A percentile compares a stretch with the other conserved stretches of the same genome.
Conservation (phyloP, 768 basidiomycete species). For the Lactarius psammicola region DNA sequence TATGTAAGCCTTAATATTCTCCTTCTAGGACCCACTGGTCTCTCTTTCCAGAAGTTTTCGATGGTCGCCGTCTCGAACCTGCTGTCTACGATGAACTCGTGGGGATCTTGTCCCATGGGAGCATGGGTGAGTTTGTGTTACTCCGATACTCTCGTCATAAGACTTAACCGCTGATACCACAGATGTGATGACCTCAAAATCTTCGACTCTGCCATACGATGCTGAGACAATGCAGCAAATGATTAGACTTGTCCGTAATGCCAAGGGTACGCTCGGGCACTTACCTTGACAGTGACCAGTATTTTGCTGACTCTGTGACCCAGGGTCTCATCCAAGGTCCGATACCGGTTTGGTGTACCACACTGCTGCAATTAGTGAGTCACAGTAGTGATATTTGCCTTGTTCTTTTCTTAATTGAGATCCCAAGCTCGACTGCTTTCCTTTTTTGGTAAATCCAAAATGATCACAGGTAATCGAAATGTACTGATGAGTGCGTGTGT, state of each 20-base stretch:
- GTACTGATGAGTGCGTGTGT: background rate
- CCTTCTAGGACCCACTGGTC: conserved; percentile 33
- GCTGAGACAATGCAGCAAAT: conserved; percentile 11
- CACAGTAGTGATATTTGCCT: background rate
- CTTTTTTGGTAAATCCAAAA: conserved; percentile 20
- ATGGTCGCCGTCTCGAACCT: conserved; percentile 12
- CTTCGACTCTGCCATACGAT: conserved; percentile 22
- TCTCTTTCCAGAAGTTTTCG: conserved; percentile 30
- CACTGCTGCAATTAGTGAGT: conserved; percentile 19
- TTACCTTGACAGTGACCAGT: too few relatives aligned
- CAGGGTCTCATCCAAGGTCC: too few relatives aligned
- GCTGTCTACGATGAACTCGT: conserved; percentile 35
- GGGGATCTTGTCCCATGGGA: conserved; percentile 40
- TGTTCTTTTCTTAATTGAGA: background rate
- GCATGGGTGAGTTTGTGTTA: conserved; percentile 38
- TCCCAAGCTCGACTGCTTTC: conserved; percentile 21
- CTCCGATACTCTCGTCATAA: background rate
- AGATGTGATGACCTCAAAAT: conserved; percentile 24
- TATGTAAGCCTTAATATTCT: conserved; percentile 6
- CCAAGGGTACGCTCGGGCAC: conserved; percentile 3
- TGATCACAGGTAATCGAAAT: background rate
- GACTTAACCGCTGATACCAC: background rate
- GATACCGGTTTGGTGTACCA: background rate
- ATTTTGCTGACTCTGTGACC: background rate
- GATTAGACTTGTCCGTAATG: conserved; percentile 17